Conservation (phyloP, 148 eudicot genomes). For the Cornus kousa region DNA sequence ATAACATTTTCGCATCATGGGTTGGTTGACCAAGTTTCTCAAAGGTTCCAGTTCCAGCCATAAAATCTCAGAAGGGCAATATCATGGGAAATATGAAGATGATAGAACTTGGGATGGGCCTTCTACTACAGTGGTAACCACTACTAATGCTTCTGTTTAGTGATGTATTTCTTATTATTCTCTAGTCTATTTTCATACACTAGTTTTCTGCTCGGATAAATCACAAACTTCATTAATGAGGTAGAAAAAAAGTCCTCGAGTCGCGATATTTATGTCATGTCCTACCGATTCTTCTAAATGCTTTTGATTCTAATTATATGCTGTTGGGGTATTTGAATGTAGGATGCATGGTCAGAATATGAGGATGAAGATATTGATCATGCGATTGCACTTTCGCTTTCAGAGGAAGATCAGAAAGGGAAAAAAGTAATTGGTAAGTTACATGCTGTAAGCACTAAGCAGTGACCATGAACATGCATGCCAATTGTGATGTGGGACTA, state of each 20-base stretch:
- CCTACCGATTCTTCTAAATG: background rate
- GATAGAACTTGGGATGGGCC: conserved; percentile 67
- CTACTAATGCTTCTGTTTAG: background rate
- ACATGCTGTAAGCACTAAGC: background rate
- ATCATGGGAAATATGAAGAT: conserved; percentile 60
- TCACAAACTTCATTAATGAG: background rate
- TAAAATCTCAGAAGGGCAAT: conserved; percentile 56
- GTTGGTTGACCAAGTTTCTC: conserved; percentile 81
- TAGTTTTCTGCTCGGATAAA: background rate
- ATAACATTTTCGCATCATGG: conserved; percentile 43
- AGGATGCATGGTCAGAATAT: conserved; percentile 69
- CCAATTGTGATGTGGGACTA: background rate
- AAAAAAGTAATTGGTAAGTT: conserved; percentile 74
- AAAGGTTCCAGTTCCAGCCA: conserved; percentile 62
- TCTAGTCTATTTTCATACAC: background rate
- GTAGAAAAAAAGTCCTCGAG: background rate
- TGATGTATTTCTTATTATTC: background rate
- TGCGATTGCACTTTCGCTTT: conserved; percentile 83
- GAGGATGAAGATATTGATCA: conserved; percentile 77
- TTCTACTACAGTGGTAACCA: conserved; percentile 53
- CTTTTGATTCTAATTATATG: background rate
- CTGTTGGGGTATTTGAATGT: conserved; percentile 25
- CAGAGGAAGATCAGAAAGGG: conserved; percentile 62
- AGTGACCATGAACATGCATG: background rate
- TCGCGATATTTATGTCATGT: background rate